These are phyloP conservation scores for Hygrophoropsis aurantiaca DNA, from an alignment of 768 basidiomycete species.

Conservation along the genomic window DNA sequence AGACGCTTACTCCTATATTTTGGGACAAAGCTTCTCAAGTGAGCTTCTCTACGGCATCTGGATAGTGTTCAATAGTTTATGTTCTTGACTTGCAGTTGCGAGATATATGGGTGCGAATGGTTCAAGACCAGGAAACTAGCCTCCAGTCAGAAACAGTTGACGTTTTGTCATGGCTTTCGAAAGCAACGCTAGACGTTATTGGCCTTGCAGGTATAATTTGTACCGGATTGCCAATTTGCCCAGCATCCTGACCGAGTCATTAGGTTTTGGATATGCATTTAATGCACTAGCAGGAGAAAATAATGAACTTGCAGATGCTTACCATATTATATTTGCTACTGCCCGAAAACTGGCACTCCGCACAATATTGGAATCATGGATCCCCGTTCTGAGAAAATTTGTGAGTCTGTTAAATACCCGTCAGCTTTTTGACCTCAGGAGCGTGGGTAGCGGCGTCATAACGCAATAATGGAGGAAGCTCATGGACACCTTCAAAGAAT, in stretches of 20 bases:
- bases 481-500: conserved; percentile 51
- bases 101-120: conserved; percentile 39
- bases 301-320: conserved; percentile 57
- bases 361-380: conserved; percentile 57
- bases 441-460: conserved; percentile 43
- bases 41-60: conserved; percentile 8
- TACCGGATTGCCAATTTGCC: neutral
- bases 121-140: conserved; percentile 3
- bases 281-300: conserved; percentile 47
- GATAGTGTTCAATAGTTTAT: neutral
- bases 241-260: neutral
- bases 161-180: conserved; percentile 62
- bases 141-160: conserved; percentile 43
- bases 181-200: conserved; percentile 74
- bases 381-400: conserved; percentile 52
- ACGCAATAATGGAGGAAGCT: conserved; percentile 41
- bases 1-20: conserved; percentile 55
- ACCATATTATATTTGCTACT: conserved; percentile 52
- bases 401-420: conserved; percentile 36
- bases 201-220: conserved; percentile 56
- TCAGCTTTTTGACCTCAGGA: neutral
- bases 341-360: conserved; percentile 52
- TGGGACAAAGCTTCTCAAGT: conserved; percentile 56
- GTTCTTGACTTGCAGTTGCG: conserved; percentile 38
- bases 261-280: conserved; percentile 59